Evolutionary conservation across 2,329 filamentous ascomycete genomes (phyloP), one percentile per base, ranked within the genome.

Genomic region (Metarhizium robertsii): DNA sequence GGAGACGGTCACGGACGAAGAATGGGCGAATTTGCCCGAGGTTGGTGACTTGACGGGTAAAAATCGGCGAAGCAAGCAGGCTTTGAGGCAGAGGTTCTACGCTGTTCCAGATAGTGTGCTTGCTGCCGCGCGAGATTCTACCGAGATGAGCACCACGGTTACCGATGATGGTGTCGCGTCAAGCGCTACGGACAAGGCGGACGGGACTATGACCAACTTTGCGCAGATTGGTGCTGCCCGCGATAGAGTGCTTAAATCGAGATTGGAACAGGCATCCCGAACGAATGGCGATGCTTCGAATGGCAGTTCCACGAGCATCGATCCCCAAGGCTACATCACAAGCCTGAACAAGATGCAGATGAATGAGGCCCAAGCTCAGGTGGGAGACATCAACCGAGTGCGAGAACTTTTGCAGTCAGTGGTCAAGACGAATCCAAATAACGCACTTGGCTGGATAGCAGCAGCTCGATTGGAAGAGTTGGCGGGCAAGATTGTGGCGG

Each of bases 201-300:
- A 96, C 65, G 92, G 92, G 2, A 95, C 91, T 1, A 94, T 96
- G 83, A 99, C 92, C 11, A 96, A 99, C 68, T 99, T 99, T 68
- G 92, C 92, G 48, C 89, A 96, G 70, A 97, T 99, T 60, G 94
- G 95, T 71, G 91, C 92, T 48, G 95, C 94, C 20, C 85, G 94
- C 74, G 90, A 96, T 75, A 96, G 96, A 71, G 94, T 96, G 45
- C 80, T 99, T 53, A 88, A 96, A 68, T 92, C 95, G n/a, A 86
- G 90, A 62, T 78, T 99, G 46, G 92, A 97, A 64, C 89, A 95
- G 67, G 92, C 91, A 7, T 92, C 90, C 4, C 81, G 86, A 60
- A 85, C 79, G 20, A 83, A 85, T 32, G 75, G 75, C 10, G 84
- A 81, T 18, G 85, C 82, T 13, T 83, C 87, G 4, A 76, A 84